Evolutionary conservation across 768 basidiomycete species (phyloP).

Genomic region (Lanmaoa rubissima): DNA sequence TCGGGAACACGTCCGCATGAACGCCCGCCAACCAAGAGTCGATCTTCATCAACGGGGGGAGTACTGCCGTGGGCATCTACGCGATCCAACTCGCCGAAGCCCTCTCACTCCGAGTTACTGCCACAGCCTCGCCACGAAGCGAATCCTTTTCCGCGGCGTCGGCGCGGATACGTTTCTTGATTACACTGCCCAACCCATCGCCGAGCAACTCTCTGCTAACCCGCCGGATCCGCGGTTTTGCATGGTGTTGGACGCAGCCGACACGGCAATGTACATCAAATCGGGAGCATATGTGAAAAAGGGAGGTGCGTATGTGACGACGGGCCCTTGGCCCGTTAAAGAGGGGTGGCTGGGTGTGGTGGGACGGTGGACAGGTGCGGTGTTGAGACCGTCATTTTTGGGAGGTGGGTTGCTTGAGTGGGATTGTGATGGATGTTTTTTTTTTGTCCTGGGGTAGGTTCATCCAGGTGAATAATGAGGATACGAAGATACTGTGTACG

Average conservation of each 20-base stretch:
- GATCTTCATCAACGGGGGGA: conserved; percentile 71
- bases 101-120: conserved; percentile 54
- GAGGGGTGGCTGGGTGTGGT: too few species aligned
- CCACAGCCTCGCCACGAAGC: conserved; percentile 60
- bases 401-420: conserved; percentile 41
- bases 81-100: conserved; percentile 75
- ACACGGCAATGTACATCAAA: conserved; percentile 48
- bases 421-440: neutral
- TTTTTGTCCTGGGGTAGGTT: conserved; percentile 11
- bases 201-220: conserved; percentile 42
- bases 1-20: neutral
- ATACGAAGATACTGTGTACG: conserved; percentile 36
- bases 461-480: conserved; percentile 32
- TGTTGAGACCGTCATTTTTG: conserved; percentile 27
- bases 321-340: conserved; percentile 33
- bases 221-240: conserved; percentile 53
- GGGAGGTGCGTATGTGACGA: conserved; percentile 51
- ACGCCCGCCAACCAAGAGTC: conserved; percentile 37
- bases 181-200: conserved; percentile 54
- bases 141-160: conserved; percentile 49
- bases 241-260: conserved; percentile 60
- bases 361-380: too few species aligned
- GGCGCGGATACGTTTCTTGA: conserved; percentile 75
- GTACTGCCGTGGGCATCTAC: conserved; percentile 61
- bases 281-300: conserved; percentile 51